Percentiles rank a stretch among this genome's conserved stretches.
Evolutionary conservation across 2,329 filamentous ascomycete genomes (phyloP).

Genomic region (Stemphylium vesicarium): DNA sequence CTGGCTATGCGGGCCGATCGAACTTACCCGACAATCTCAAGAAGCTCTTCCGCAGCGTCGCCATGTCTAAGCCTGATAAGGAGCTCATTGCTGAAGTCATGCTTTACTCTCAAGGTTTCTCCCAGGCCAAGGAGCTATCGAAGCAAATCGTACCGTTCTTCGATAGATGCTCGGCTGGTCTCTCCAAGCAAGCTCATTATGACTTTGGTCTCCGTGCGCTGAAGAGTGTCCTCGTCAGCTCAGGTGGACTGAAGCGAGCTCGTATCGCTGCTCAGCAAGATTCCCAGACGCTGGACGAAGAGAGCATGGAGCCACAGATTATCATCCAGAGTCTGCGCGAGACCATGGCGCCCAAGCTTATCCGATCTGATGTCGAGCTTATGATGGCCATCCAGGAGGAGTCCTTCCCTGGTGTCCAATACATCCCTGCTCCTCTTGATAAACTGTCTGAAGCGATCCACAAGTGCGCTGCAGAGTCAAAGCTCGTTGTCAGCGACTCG

Average conservation of each 20-base stretch:
- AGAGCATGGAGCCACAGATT: slow-evolving; percentile 90
- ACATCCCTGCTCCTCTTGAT: slow-evolving; percentile 85
- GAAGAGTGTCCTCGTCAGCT: slow-evolving; percentile 98
- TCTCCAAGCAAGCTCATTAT: slow-evolving; percentile 98
- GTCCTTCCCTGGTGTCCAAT: slow-evolving; percentile 91
- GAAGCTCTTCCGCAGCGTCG: slow-evolving; percentile 98
- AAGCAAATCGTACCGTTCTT: slow-evolving; percentile 99
- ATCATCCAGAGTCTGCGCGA: slow-evolving; percentile 98
- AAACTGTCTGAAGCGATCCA: slow-evolving; percentile 81
- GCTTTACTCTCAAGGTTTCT: slow-evolving; percentile 99
- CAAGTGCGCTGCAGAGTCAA: slow-evolving; percentile 80
- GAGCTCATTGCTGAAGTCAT: slow-evolving; percentile 99
- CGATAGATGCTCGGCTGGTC: slow-evolving; percentile 77
- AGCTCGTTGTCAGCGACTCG: slow-evolving; percentile 86
- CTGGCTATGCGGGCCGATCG: slow-evolving; percentile 95
- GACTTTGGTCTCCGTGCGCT: slow-evolving; percentile 97
- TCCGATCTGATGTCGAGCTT: slow-evolving; percentile 86
- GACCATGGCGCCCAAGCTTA: slow-evolving; percentile 96
- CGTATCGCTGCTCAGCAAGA: slow-evolving; percentile 66
- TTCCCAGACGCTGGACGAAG: slow-evolving; percentile 67
- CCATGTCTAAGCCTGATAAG: slow-evolving; percentile 99
- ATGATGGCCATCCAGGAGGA: slow-evolving; percentile 83
- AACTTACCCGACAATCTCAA: slow-evolving; percentile 99
- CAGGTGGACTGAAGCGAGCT: slow-evolving; percentile 90
- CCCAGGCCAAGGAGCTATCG: slow-evolving; percentile 89